These are phyloP conservation scores for Alternaria infectoria DNA, from an alignment of 2,329 filamentous ascomycete genomes.

Conservation along the genomic window DNA sequence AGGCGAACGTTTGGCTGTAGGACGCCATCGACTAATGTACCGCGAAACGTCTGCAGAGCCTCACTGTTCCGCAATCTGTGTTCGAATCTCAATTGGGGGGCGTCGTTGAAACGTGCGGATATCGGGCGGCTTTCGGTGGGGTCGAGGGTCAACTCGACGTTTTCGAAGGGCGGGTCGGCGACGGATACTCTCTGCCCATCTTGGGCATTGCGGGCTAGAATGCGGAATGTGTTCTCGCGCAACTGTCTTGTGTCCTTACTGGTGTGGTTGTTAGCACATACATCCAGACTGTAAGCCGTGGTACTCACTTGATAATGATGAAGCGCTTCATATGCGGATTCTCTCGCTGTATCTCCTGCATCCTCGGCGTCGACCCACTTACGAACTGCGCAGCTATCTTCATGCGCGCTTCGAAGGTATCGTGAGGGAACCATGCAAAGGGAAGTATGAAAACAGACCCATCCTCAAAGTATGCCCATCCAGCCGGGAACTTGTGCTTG, in stretches of 20 bases:
- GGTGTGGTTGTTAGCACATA: background rate
- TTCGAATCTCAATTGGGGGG: background rate
- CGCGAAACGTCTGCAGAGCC: conserved; percentile 22
- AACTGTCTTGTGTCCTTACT: conserved; percentile 6
- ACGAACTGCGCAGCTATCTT: conserved; percentile 20
- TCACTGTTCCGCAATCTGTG: background rate
- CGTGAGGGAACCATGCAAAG: conserved; percentile 9
- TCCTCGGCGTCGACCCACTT: conserved; percentile 9
- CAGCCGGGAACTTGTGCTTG: background rate
- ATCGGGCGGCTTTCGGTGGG: background rate
- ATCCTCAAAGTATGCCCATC: conserved; percentile 33
- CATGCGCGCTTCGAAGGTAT: conserved; percentile 24
- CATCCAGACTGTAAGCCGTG: too few relatives aligned
- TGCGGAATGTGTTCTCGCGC: background rate
- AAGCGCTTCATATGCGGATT: conserved; percentile 7
- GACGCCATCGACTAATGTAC: conserved; percentile 24
- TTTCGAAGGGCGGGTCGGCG: conserved; percentile 11
- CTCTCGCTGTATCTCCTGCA: conserved; percentile 8
- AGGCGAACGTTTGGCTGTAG: conserved; percentile 30
- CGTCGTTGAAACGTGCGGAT: conserved; percentile 4
- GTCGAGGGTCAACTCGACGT: conserved; percentile 9
- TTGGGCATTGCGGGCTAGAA: conserved; percentile 17
- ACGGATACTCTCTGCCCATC: conserved; percentile 10
- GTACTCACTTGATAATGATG: conserved; percentile 20
- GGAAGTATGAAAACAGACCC: conserved; percentile 26